Evolutionary conservation across 148 eudicot genomes (phyloP), one percentile per base, ranked within the genome.

Genomic region (Tetragonia tetragonoides): DNA sequence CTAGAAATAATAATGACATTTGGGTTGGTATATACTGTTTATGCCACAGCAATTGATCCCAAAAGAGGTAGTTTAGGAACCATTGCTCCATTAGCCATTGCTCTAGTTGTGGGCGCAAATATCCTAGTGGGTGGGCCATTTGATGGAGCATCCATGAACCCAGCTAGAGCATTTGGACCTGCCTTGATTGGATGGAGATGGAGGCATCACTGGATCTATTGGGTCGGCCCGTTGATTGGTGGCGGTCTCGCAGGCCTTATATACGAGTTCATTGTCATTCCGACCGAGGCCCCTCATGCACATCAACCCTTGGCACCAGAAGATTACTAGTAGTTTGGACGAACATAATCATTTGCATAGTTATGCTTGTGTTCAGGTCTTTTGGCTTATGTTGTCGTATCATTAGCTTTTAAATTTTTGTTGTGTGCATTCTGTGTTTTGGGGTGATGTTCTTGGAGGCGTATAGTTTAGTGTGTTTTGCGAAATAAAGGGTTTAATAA

Each of bases 81-180:
- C 37, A 77, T 90, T 14, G 94, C 92, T 5, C 94, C 94, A 4
- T 66, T 90, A 37, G 91, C 90, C 75, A 90, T 90, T 60, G 94
- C 90, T 2, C 82, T 88, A 49, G 76, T 90, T 4, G 92, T 90
- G 20, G 91, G 89, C 12, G 94, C 94, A 7, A 90, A 90, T 73
- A 86, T 89, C 67, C 78, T 90, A 17, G 92, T 81, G 8, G 94
- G 94, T 4, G 94, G 92, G 38, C 90, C 92, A 38, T 90, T 88
- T 10, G 94, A 90, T n/a, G 92, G 94, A 14, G 94, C 88, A 0
- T 89, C 92, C n/a, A 90, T 90, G 94, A 90, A 90, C 85, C 94
- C 94, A 4, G 91, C 94, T 0, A 87, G 89, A 57, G 82, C 90
- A 1, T 90, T 90, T 41, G 91, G 91, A 10, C 91, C 91, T 0